Evolutionary conservation across 306 rosid species (phyloP).

Genomic region (Gillenia trifoliata): DNA sequence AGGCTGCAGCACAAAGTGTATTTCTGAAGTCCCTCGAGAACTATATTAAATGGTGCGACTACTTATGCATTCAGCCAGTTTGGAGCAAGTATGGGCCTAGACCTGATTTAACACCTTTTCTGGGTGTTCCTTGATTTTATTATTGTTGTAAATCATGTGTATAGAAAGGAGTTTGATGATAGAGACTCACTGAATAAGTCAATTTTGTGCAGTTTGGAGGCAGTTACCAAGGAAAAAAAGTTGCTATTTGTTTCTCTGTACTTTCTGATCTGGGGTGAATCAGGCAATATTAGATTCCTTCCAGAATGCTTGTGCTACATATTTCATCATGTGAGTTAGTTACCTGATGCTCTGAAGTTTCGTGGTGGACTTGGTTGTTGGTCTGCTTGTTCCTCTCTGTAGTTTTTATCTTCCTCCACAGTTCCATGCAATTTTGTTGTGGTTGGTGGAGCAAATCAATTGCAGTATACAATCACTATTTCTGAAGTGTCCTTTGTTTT

Average conservation of each 20-base stretch:
- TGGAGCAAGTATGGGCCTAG: slow-evolving; percentile 69
- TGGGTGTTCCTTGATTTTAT: slow-evolving; percentile 14
- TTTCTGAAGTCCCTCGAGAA: slow-evolving; percentile 78
- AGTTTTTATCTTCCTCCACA: neutral
- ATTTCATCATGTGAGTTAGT: slow-evolving; percentile 88
- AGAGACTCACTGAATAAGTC: slow-evolving; percentile 3
- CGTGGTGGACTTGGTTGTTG: neutral
- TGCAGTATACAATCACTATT: neutral
- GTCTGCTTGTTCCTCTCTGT: neutral
- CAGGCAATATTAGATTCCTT: slow-evolving; percentile 82
- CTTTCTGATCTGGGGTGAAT: slow-evolving; percentile 95
- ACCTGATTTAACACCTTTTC: neutral
- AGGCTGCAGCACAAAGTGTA: slow-evolving; percentile 53
- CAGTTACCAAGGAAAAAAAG: slow-evolving; percentile 65
- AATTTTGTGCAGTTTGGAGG: slow-evolving; percentile 52
- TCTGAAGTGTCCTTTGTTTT: neutral
- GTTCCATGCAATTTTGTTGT: neutral
- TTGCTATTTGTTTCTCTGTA: slow-evolving; percentile 62
- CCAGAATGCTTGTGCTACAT: slow-evolving; percentile 99
- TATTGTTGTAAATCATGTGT: neutral
- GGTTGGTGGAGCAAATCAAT: neutral
- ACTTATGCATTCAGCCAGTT: slow-evolving; percentile 80
- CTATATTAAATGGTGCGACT: slow-evolving; percentile 78
- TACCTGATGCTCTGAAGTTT: neutral
- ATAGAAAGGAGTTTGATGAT: neutral